Base-by-base conservation (phyloP, 2,329 filamentous ascomycete genomes). In the Nothomitra cinnamomea region DNA sequence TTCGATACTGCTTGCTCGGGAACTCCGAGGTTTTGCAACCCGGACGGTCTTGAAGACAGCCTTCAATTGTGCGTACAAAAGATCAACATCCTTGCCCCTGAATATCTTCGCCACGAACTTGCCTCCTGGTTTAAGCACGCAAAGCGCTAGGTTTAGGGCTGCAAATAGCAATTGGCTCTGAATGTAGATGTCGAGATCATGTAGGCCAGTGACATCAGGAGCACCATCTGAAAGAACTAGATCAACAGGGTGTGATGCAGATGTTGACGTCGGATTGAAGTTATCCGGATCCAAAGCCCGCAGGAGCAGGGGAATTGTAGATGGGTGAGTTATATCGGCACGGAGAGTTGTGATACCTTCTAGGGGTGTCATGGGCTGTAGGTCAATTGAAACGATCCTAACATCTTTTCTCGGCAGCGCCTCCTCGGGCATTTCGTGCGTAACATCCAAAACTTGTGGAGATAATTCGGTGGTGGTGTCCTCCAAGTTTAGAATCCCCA, bases 31-130 rank as follows among this genome's bases (percentile, higher is more conserved):
- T 71, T 98, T 98, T 12, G 92, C 89, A 15, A 96, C 87, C 21
- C 87, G 79, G 42, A 98, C 92, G 53, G 79, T 73, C 59, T 84
- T 79, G 60, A 98, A 98, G 53, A 96, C 88, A 19, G 90, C 79
- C 65, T 89, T 92, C 53, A 98, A 77, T 66, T 98, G 92, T 1
- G 88, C 88, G 64, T 92, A 96, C 7, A 98, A 78, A 22, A 96
- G 73, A 64, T 96, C 92, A n/a, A 96, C 89, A 62, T 96, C 92
- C 60, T 88, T 83, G 15, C 87, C 89, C 15, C 92, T 75, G 71
- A 98, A 98, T 57, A 98, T 95, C 72, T 98, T 98, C 56, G 92
- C 92, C 6, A 98, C 90, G 61, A 98, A 98, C 63, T 87, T 94
- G 57, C 92, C 92, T 43, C 92, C 92, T 0, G 89, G 89, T 56